Conservation (phyloP, 805 yeast species). For the Myxozyma sirexii region DNA sequence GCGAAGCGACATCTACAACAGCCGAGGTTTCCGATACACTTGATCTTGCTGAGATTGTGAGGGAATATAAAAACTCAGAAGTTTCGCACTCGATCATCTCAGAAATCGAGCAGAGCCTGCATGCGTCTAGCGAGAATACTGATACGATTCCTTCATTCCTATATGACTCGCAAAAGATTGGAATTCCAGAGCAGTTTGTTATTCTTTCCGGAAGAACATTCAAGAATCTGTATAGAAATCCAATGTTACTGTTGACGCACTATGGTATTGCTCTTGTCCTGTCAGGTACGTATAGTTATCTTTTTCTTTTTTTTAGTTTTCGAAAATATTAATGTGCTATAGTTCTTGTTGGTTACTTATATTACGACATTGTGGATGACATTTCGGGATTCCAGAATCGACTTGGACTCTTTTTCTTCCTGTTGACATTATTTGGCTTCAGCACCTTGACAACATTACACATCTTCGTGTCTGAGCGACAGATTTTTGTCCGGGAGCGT, state of each 20-base stretch:
- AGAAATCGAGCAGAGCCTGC: constrained; percentile 37
- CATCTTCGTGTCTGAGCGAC: constrained; percentile 83
- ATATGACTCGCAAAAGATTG: constrained; percentile 51
- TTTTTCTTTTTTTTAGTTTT: too few species aligned
- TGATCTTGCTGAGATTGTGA: constrained; percentile 39
- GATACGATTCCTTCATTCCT: constrained; percentile 23
- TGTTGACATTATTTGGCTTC: constrained; percentile 90
- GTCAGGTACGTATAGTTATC: constrained; percentile 50
- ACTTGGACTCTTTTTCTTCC: constrained; percentile 87
- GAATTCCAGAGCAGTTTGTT: constrained; percentile 63
- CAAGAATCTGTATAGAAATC: constrained; percentile 90
- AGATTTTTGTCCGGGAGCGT: constrained; percentile 87
- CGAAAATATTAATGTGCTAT: neutral
- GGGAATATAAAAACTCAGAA: constrained; percentile 38
- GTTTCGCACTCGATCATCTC: constrained; percentile 35
- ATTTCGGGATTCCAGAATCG: constrained; percentile 97
- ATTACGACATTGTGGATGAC: constrained; percentile 81
- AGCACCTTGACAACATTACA: constrained; percentile 90
- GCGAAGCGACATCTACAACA: neutral
- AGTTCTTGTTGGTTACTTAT: constrained; percentile 78
- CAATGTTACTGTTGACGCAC: constrained; percentile 82
- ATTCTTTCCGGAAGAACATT: constrained; percentile 84
- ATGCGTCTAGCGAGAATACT: constrained; percentile 10
- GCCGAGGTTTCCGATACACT: constrained; percentile 1
- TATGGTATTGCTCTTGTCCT: constrained; percentile 74